Evolutionary conservation across 2,329 filamentous ascomycete genomes (phyloP).

Genomic region (Epichloe brachyelytri): DNA sequence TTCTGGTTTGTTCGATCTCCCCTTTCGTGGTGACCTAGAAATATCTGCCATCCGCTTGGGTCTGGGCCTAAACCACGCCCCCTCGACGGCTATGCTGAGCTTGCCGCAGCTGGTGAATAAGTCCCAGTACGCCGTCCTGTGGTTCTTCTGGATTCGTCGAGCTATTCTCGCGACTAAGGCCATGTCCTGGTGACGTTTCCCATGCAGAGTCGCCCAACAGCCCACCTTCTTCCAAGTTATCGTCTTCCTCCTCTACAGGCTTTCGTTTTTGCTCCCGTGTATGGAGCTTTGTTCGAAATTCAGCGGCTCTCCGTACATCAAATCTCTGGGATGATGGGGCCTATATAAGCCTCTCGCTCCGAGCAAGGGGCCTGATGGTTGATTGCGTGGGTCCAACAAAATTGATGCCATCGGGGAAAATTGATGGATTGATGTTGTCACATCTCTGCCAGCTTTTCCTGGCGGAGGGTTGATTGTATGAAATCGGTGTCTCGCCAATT

Average conservation of each 20-base stretch:
- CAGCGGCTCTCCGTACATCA: slow-evolving; percentile 32
- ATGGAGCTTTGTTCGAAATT: slow-evolving; percentile 45
- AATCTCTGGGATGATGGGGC: slow-evolving; percentile 30
- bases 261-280: slow-evolving; percentile 26
- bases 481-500: slow-evolving; percentile 30
- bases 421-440: slow-evolving; percentile 30
- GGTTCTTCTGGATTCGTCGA: slow-evolving; percentile 30
- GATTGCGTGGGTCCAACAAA: slow-evolving; percentile 63
- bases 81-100: slow-evolving; percentile 37
- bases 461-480: neutral
- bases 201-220: slow-evolving; percentile 46
- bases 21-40: too few species aligned
- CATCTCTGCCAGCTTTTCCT: neutral
- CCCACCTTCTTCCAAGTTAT: slow-evolving; percentile 37
- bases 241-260: slow-evolving; percentile 36
- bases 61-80: slow-evolving; percentile 19
- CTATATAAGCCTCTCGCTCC: slow-evolving; percentile 34
- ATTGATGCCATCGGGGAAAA: slow-evolving; percentile 60
- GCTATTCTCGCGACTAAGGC: slow-evolving; percentile 40
- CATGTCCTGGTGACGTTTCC: slow-evolving; percentile 42
- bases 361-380: slow-evolving; percentile 41
- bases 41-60: neutral
- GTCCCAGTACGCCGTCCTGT: slow-evolving; percentile 41
- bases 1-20: too few species aligned
- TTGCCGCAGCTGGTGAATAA: slow-evolving; percentile 47